Base-by-base conservation (phyloP, 805 yeast genomes). In the Metschnikowia peoriensis region DNA sequence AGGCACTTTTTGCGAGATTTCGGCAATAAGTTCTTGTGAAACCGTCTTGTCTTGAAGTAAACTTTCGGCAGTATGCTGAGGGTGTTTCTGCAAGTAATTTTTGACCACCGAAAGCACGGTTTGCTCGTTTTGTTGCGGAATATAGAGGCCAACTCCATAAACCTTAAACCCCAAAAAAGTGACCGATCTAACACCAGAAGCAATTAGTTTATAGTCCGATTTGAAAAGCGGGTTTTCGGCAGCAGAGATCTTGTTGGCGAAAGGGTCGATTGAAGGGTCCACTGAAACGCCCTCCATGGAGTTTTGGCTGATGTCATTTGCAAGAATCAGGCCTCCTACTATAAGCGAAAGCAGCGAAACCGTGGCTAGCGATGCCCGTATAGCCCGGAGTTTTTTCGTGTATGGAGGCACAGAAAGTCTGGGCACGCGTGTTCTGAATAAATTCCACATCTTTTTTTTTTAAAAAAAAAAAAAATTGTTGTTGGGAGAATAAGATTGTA, bases 141-240 rank as follows among this genome's bases (percentile, higher is more conserved):
- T 74, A 65, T 93, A 93, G 7, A 94, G 71, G 0, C 97, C 98
- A 38, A 89, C 75, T 0, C 89, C 96, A 65, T 93, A 93, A 1
- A 94, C 97, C 61, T 84, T 89, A 73, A 94, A 83, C 28, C 79
- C 77, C 41, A 92, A 61, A 63, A 94, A 88, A 0, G 97, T 88
- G 16, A 93, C 97, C 0, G 87, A 73, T 63, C 98, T 77, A 2
- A 84, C 81, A 1, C 99, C 98, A 51, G 81, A 78, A 0, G 97
- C 98, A 3, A 94, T 61, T 34, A 92, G 67, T 22, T 79, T 71
- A 64, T 76, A 88, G 3, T 72, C 65, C 0, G 73, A 62, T 2
- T 65, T 52, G 6, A 78, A 57, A 27, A 61, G 52, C 11, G 50
- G 46, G 4, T 51, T 51, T 6, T 57, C 47, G 7, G 48, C 32